phyloP scores from a whole-genome alignment of 164 flowering plant species.

The Aristolochia contorta region DNA sequence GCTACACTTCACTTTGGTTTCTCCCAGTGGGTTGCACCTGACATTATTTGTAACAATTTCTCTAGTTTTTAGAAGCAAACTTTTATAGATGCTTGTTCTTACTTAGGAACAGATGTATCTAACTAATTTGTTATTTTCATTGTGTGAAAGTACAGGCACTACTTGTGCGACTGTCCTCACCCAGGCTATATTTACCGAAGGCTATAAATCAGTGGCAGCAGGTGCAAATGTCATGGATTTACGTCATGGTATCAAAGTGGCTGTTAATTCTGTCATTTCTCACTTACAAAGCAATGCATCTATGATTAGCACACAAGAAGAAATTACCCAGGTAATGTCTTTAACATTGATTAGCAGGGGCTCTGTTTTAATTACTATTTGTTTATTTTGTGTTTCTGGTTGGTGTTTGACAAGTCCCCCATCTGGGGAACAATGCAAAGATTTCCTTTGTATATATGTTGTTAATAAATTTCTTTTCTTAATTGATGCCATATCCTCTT shows the following conservation, averaged over 20 bases:
- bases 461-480: not conserved
- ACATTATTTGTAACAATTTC: too few relatives aligned
- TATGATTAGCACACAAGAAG: slow-evolving; percentile 91
- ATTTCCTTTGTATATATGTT: too few relatives aligned
- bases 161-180: slow-evolving; percentile 92
- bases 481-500: not conserved
- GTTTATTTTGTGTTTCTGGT: too few relatives aligned
- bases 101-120: not conserved
- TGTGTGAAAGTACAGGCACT: slow-evolving; percentile 48
- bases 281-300: slow-evolving; percentile 65
- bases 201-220: slow-evolving; percentile 78
- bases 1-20: too few relatives aligned
- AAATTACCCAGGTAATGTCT: slow-evolving; percentile 62
- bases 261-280: slow-evolving; percentile 66
- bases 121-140: not conserved
- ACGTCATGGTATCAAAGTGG: slow-evolving; percentile 69
- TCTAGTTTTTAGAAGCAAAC: too few relatives aligned
- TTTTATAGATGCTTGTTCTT: too few relatives aligned
- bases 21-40: too few relatives aligned
- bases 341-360: too few relatives aligned
- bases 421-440: too few relatives aligned
- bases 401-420: too few relatives aligned
- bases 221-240: slow-evolving; percentile 89
- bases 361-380: too few relatives aligned
- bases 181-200: slow-evolving; percentile 83